Conservation (phyloP, 768 basidiomycete genomes). For the Podaxis sp. region DNA sequence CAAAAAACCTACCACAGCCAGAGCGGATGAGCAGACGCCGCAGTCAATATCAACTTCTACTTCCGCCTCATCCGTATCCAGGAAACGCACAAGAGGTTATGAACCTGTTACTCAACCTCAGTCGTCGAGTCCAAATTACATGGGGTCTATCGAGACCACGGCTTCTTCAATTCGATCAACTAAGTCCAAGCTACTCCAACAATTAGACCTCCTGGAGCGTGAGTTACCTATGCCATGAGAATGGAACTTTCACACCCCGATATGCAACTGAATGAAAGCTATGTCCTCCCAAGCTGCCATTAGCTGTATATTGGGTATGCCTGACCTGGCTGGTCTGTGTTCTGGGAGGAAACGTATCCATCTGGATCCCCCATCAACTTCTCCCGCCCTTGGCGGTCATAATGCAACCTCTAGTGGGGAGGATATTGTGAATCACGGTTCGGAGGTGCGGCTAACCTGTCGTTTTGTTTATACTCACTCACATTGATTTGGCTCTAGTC, state of each 20-base stretch:
- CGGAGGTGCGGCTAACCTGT: not conserved
- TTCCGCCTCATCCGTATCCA: not conserved
- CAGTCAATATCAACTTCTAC: conserved; percentile 23
- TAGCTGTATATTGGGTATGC: conserved; percentile 41
- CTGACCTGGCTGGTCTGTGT: conserved; percentile 44
- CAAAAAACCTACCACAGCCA: not conserved
- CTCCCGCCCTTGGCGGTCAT: not conserved
- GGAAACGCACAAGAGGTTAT: not conserved
- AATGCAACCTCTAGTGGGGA: not conserved
- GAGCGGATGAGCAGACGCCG: not conserved
- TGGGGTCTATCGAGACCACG: conserved; percentile 19
- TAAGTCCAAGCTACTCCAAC: conserved; percentile 38
- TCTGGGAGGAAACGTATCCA: not conserved
- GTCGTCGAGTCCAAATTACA: not conserved
- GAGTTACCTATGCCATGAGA: conserved; percentile 20
- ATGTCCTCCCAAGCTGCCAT: conserved; percentile 18
- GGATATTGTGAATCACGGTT: not conserved
- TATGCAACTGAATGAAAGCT: conserved; percentile 6
- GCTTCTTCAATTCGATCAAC: conserved; percentile 20
- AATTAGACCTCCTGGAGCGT: conserved; percentile 46
- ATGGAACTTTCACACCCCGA: not conserved
- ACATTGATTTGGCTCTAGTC: not conserved
- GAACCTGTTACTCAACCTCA: not conserved
- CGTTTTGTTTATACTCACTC: not conserved
- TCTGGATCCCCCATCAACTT: not conserved